Evolutionary conservation across 1,139 yeast species (phyloP).

Genomic region (Saccharomyces uvarum): DNA sequence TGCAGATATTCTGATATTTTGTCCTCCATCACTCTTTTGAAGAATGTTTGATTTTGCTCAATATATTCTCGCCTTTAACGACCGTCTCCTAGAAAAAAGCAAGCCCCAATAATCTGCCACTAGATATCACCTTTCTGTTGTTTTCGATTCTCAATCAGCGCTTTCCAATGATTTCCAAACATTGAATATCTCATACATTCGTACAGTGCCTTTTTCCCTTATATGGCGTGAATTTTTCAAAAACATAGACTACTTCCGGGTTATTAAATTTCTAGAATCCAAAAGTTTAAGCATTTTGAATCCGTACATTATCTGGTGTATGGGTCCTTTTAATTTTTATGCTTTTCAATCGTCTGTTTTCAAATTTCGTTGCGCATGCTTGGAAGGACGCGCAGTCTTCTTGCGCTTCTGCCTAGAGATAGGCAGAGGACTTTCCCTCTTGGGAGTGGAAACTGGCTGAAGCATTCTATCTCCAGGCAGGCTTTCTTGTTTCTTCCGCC

Average conservation of each 20-base stretch:
- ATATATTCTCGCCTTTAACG: background rate
- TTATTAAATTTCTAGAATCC: background rate
- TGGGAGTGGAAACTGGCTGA: background rate
- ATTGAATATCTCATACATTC: background rate
- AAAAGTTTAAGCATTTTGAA: background rate
- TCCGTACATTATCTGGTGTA: background rate
- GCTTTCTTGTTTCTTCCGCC: background rate
- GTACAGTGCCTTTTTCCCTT: background rate
- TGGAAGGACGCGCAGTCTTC: background rate
- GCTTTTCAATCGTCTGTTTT: background rate
- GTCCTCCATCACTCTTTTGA: constrained; percentile 1
- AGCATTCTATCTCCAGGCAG: background rate
- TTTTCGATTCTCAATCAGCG: background rate
- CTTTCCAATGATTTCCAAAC: background rate
- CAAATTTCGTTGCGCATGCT: background rate
- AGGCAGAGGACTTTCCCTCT: background rate
- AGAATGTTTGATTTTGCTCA: background rate
- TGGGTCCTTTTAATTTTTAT: background rate
- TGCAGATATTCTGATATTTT: background rate
- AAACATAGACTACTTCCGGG: background rate
- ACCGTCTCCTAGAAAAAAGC: background rate
- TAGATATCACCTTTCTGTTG: background rate
- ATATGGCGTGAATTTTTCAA: background rate
- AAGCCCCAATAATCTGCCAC: background rate
- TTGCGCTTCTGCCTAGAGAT: background rate